Evolutionary conservation across 306 rosid genomes (phyloP), one percentile per base, ranked within the genome.

Genomic region (Dalbergia cochinchinensis): DNA sequence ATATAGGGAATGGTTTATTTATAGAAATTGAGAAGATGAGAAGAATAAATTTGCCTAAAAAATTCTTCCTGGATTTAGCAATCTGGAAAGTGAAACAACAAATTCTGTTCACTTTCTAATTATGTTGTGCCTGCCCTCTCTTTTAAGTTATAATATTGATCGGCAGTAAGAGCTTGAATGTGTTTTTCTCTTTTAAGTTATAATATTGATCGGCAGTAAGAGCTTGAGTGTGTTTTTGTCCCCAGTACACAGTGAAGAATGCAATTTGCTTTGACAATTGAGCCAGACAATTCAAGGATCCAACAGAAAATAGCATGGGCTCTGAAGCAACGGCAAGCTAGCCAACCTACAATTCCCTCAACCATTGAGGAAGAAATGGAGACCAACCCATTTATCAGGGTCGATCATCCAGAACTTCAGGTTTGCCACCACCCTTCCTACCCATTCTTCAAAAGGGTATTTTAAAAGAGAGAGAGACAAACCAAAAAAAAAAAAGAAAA

Each of bases 341-440:
- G 90, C 47, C 89, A 76, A 45, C 94, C 94, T 8, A 88, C 93
- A 0, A 69, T 91, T 79, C 93, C 96, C 42, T 93, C 97, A 11
- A 88, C 92, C 77, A 91, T 93, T 35, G 93, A 81, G 81, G 91
- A 90, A 51, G 97, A 93, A 79, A n/a, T 83, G 86, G 96, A 89
- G 79, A 91, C 91, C 34, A 84, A 93, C 69, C 96, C 94, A 15
- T 93, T 91, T 79, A 87, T 91, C 84, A 86, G 97, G 55, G 94
- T 84, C 54, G 94, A 89, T 67, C 86, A 87, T 44, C 92, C 92
- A 9, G 82, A 77, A 64, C 18, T 93, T 86, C 97, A 89, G 92
- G 96, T 94, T 82, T 47, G 69, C 65, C 50, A 13, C 80, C 72
- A 50, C 65, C 31, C 31, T 26, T 45, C 59, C 80, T 34, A 9